Base-by-base conservation (phyloP, 768 basidiomycete genomes). In the Amanita rubescens region DNA sequence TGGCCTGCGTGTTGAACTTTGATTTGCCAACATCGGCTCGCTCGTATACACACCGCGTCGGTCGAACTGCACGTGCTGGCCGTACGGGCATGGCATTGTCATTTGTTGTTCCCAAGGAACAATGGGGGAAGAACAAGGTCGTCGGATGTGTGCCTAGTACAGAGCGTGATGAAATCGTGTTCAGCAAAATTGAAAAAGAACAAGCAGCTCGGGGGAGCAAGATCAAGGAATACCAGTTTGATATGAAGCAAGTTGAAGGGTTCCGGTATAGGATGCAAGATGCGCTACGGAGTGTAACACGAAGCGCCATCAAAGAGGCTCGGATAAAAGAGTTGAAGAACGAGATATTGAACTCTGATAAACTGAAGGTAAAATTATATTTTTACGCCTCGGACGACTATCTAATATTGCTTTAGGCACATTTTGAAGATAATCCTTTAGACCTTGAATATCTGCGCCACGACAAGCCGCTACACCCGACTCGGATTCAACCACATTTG, bases 211-310 rank as follows among this genome's bases (percentile, higher is more conserved):
- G 75, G 42, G 76, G 77, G 44, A 77, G 76, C 55, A 75, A 75
- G 58, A 76, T 93, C 57, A 88, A 90, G 65, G 93, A 94, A 67
- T 99, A 95, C 69, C 79, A 84, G 34, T 97, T 97, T 62, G 94
- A 96, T 56, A 88, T 88, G 85, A 90, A 84, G 65, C 88, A 96
- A 74, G 92, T 98, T 17, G 94, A 99, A 61, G 93, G 91, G 19
- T 99, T 99, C 72, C 75, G 94, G 63, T 99, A 99, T 71, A 79
- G 96, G 45, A 97, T 97, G 95, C 91, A 95, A 64, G 96, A 98
- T 63, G 96, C 92, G 1, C 65, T 98, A 61, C 76, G 91, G 58
- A 80, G 85, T 43, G 94, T 96, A 9, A 98, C 96, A 52, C 78
- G 85, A 59, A 85, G 81, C 53, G 82, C 86, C 6, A 82, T 98